These are phyloP conservation scores for Saccharum spontaneum DNA, from an alignment of 176 grass and related monocot species.

Conservation along the genomic window DNA sequence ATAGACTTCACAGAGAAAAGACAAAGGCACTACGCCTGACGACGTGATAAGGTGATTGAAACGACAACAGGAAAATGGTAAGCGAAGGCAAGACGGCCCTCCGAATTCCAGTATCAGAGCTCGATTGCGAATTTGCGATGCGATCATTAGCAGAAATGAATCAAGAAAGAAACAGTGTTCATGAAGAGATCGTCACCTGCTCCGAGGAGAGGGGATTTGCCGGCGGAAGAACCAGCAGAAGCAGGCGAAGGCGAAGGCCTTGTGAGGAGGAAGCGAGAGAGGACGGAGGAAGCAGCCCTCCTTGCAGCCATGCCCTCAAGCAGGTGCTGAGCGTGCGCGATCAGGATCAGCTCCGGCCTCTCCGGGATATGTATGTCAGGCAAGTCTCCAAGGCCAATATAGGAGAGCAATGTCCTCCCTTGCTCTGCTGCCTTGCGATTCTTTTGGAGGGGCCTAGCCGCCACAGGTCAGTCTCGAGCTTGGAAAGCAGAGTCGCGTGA, in stretches of 20 bases:
- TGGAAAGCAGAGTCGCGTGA: neutral
- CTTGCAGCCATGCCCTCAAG: slow-evolving; percentile 53
- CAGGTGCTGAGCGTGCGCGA: neutral
- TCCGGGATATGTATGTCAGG: neutral
- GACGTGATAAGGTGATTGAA: neutral
- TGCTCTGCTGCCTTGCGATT: slow-evolving; percentile 1
- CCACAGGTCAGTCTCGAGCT: neutral
- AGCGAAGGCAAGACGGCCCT: neutral
- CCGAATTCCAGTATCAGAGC: neutral
- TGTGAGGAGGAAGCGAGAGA: slow-evolving; percentile 34
- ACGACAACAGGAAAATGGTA: neutral
- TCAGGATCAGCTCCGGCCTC: neutral
- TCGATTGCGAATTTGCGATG: neutral
- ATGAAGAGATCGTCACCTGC: slow-evolving; percentile 43
- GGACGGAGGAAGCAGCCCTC: slow-evolving; percentile 57
- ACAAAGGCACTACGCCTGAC: neutral
- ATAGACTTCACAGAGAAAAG: neutral
- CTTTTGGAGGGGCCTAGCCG: slow-evolving; percentile 21
- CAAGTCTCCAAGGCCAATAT: neutral
- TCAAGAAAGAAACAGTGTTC: neutral
- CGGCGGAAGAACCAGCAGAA: neutral
- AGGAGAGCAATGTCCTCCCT: neutral
- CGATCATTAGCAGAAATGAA: neutral
- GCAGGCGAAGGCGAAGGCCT: neutral
- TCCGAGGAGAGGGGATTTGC: slow-evolving; percentile 4